Evolutionary conservation across 805 yeast species (phyloP), one percentile per base, ranked within the genome.

Genomic region (Candida sonorensis): DNA sequence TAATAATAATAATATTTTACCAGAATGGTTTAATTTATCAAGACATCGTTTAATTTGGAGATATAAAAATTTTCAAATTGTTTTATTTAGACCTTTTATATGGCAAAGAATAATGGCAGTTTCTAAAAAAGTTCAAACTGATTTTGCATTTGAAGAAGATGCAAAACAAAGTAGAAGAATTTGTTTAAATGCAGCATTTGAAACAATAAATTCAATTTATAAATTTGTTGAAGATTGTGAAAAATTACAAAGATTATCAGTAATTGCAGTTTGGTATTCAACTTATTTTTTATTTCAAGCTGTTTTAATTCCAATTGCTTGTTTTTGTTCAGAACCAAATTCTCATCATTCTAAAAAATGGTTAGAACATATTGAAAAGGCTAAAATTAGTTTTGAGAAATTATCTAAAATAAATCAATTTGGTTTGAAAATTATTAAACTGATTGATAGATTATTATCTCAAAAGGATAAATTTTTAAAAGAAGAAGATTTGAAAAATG

Each of bases 281-380:
- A 70, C 76, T 0, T 77, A 73, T 46, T 78, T 73, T 50, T 41
- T 75, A 10, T 75, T 77, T 54, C 82, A 77, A 49, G 81, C 83
- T 2, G 67, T 72, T 4, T 53, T 77, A 35, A 71, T 77, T 30
- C 76, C 79, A 7, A 64, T 75, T 32, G 68, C 72, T 8, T 71
- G 75, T 42, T 48, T 69, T 12, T 66, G 74, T 37, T 63, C 75
- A 8, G 77, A 73, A 34, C 69, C 75, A 5, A 45, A 46, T 5
- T 66, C 74, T 10, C 61, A 65, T 30, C 64, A 66, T 42, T 60
- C 72, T 2, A 33, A 31, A 4, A 51, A 51, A 10, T 72, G 78
- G 78, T 41, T 56, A 39, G 49, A 52, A 10, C 70, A 66, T 44
- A 64, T 72, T 21, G 54, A 57, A 11, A 48, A 53, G 11, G 66